Evolutionary conservation across 306 rosid genomes (phyloP).

Genomic region (Lathyrus aphaca): DNA sequence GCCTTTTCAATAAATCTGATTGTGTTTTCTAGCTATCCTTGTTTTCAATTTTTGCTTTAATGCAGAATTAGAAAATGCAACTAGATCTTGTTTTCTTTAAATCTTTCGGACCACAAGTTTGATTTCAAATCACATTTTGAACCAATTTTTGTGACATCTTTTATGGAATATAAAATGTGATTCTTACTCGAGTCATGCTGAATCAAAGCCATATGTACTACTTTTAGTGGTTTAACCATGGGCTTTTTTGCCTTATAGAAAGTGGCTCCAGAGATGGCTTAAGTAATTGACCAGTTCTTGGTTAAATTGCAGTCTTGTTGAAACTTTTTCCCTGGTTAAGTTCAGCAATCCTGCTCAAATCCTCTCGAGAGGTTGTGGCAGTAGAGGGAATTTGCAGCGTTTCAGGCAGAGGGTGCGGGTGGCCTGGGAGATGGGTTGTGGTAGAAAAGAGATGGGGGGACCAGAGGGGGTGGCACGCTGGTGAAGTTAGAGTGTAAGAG

Average conservation of each 20-base stretch:
- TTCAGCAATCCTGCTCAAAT: neutral
- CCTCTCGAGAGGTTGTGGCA: neutral
- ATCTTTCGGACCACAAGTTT: neutral
- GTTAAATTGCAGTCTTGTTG: neutral
- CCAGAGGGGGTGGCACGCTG: neutral
- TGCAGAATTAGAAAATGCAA: neutral
- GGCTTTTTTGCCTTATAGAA: neutral
- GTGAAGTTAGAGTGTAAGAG: neutral
- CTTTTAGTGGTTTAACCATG: neutral
- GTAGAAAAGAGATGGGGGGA: neutral
- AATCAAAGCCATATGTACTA: neutral
- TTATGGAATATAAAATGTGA: neutral
- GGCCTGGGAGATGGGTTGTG: neutral
- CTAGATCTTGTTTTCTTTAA: neutral
- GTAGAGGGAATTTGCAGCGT: no score
- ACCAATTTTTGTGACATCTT: neutral
- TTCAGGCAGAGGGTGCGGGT: no score
- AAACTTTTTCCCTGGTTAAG: neutral
- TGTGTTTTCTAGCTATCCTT: neutral
- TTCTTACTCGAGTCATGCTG: neutral
- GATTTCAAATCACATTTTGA: slow-evolving; percentile 1
- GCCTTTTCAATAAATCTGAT: neutral
- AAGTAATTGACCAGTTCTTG: neutral
- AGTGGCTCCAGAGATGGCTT: neutral
- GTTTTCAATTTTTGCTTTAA: neutral